Percentiles rank a stretch among this genome's conserved stretches.
phyloP scores from a whole-genome alignment of 352 stramenopile species.

The Poterioochromonas sp. region DNA sequence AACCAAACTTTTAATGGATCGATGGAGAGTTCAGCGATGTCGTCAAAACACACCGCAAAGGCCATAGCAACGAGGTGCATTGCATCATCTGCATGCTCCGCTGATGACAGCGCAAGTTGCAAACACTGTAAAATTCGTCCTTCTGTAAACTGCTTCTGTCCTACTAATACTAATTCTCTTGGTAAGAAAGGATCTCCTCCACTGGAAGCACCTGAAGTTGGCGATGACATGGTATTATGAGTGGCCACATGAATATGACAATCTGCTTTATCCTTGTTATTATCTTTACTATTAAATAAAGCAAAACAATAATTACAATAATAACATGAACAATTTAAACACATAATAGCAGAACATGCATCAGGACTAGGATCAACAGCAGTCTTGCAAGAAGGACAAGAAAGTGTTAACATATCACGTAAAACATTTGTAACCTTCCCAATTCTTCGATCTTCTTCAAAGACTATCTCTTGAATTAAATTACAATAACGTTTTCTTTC shows the following conservation, averaged over 20 bases:
- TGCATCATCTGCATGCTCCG: background rate
- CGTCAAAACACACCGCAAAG: background rate
- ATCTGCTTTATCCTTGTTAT: background rate
- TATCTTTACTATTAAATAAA: background rate
- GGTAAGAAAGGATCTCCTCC: background rate
- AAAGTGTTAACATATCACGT: background rate
- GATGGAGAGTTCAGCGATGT: background rate
- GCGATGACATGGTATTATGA: too few species aligned
- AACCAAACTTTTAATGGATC: background rate
- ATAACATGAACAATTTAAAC: background rate
- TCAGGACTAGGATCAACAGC: background rate
- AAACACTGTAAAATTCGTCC: background rate
- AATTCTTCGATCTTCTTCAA: too few species aligned
- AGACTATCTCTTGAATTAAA: background rate
- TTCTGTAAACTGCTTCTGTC: background rate
- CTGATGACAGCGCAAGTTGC: background rate
- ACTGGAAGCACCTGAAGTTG: background rate
- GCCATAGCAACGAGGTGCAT: background rate
- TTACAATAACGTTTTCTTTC: background rate
- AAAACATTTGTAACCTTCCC: too few species aligned
- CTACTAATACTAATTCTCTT: background rate
- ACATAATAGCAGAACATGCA: slow-evolving; percentile 19
- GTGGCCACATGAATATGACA: background rate
- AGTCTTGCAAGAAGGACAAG: background rate
- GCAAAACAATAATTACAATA: slow-evolving; percentile 8